Base-by-base conservation (phyloP, 2,329 filamentous ascomycete species). In the Monosporascus sp. region DNA sequence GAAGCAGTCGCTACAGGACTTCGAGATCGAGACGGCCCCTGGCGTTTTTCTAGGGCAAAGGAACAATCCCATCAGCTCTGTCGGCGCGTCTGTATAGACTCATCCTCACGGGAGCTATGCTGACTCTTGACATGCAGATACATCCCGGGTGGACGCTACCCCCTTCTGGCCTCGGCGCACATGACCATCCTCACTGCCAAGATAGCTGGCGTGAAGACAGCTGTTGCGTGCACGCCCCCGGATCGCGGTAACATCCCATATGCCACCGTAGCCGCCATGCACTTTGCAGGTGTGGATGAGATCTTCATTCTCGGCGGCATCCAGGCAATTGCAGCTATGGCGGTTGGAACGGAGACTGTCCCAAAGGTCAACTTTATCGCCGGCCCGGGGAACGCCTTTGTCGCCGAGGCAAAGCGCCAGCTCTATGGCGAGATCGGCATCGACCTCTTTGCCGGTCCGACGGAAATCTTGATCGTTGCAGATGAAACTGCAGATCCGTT, bases 401-500 rank as follows among this genome's bases (percentile, higher is more conserved):
- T 82, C 0, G 77, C 78, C 3, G 79, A 79, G 58, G 78, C 73
- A 0, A 82, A 81, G 60, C 68, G 77, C 0, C 77, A 79, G 59
- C 63, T 81, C 0, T 81, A 78, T 53, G 78, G 78, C 17, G 70
- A 75, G 51, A 73, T 81, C 27, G 78, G 79, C 6, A 82, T 81
- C 51, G 78, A 81, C 57, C 67, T 81, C 1, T 70, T 77, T 22
- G 78, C 78, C 0, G 78, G 79, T 0, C 78, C 79, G 11, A 80
- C 77, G 0, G 79, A 82, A 60, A 65, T 80, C 3, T 82, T 99
- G n/a, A 94, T 99, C 52, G 81, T 99, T 49, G 94, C 94, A 31
- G 94, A 99, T 73, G 83, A 85, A 69, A 80, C 86, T 49, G 85
- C 93, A 48, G 93, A 96, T 68, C 93, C 94, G 5, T 90, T 90